phyloP scores from a whole-genome alignment of 1,139 yeast genomes.

The Protomyces lactucae-debilis region DNA sequence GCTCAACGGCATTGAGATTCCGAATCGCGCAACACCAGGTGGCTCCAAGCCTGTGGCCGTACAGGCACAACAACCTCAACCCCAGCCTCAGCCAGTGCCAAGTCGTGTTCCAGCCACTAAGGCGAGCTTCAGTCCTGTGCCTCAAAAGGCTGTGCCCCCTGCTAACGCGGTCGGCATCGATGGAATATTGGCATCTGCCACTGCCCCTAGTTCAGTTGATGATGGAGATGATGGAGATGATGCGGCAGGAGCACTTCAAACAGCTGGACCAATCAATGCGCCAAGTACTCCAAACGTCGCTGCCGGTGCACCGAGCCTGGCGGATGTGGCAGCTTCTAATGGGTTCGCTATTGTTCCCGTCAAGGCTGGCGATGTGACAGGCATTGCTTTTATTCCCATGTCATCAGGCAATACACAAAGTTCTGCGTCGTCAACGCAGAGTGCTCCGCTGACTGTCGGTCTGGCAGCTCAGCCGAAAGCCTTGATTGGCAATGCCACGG shows the following conservation, averaged over 20 bases:
- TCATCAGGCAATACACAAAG: not conserved
- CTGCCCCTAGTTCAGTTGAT: not conserved
- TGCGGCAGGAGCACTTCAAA: not conserved
- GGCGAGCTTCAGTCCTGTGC: not conserved
- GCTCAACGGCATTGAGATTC: not conserved
- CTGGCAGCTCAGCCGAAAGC: not conserved
- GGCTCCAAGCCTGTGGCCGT: not conserved
- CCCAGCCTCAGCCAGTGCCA: not conserved
- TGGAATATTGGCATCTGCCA: not conserved
- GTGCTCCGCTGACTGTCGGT: not conserved
- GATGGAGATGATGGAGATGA: not conserved
- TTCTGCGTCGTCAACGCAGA: not conserved
- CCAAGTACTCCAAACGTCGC: not conserved
- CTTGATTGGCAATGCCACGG: not conserved
- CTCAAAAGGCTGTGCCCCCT: not conserved
- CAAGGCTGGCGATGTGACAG: slow-evolving; percentile 14
- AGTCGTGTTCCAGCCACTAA: not conserved
- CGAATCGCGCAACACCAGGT: not conserved
- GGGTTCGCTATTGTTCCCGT: slow-evolving; percentile 14
- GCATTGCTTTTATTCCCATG: slow-evolving; percentile 19
- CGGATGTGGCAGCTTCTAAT: not conserved
- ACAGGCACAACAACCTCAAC: not conserved
- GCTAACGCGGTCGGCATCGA: not conserved
- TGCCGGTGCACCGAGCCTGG: not conserved
- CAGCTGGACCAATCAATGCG: not conserved